phyloP scores from a whole-genome alignment of 306 rosid genomes.

The Dryas octopetala region DNA sequence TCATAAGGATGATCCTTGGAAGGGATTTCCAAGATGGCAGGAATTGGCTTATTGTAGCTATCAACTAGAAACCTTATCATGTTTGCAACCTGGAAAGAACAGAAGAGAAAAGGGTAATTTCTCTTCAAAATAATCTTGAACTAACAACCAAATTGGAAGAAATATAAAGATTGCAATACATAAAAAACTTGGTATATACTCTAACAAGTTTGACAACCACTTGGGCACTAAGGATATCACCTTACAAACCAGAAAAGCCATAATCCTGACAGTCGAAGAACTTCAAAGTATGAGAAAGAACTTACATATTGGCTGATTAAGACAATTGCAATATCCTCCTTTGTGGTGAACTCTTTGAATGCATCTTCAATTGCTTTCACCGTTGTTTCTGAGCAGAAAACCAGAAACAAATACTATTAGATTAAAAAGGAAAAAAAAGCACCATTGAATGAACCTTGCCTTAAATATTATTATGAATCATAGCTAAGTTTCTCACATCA shows the following conservation, averaged over 20 bases:
- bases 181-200: neutral
- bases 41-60: constrained; percentile 88
- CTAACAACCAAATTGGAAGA: neutral
- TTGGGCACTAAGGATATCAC: neutral
- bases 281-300: constrained; percentile 10
- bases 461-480: neutral
- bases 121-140: neutral
- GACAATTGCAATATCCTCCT: constrained; percentile 83
- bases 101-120: constrained; percentile 6
- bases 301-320: constrained; percentile 96
- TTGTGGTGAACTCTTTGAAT: constrained; percentile 82
- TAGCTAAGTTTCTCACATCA: neutral
- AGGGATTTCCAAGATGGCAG: constrained; percentile 92
- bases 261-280: neutral
- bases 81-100: constrained; percentile 75
- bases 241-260: constrained; percentile 13
- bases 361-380: constrained; percentile 94
- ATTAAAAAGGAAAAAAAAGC: neutral
- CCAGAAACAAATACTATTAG: constrained; percentile 9
- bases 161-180: neutral
- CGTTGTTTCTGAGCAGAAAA: constrained; percentile 62
- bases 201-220: neutral
- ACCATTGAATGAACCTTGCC: neutral
- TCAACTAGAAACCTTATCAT: constrained; percentile 92
- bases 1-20: constrained; percentile 97